These are phyloP conservation scores for Vitellaria paradoxa DNA, from an alignment of 179 eudicot species.

Conservation along the genomic window DNA sequence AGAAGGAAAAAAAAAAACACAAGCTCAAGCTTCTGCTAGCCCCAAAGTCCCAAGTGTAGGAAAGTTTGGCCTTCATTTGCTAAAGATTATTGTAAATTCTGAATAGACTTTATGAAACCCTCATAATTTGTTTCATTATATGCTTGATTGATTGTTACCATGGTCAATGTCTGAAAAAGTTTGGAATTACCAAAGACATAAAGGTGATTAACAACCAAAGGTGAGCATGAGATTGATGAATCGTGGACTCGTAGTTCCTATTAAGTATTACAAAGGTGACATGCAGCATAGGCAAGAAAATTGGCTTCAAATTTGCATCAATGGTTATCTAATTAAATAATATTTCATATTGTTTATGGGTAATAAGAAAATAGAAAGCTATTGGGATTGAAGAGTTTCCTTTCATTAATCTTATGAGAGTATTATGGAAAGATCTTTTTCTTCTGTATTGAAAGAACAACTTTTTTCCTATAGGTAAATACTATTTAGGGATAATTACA, in stretches of 20 bases:
- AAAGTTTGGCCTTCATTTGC: too few species aligned
- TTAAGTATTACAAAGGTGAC: background rate
- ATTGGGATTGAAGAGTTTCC: background rate
- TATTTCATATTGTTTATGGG: background rate
- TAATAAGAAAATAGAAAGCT: background rate
- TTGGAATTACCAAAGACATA: background rate
- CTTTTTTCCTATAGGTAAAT: too few species aligned
- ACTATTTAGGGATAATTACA: too few species aligned
- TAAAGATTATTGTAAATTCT: background rate
- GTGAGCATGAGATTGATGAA: background rate
- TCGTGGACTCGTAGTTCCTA: background rate
- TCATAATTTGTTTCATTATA: background rate
- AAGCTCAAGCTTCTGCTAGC: too few species aligned
- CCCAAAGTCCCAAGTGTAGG: too few species aligned
- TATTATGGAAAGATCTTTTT: too few species aligned
- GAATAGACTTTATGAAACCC: background rate
- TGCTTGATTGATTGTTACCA: background rate
- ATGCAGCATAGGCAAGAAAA: background rate
- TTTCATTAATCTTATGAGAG: background rate
- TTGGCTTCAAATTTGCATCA: background rate
- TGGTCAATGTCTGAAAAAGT: background rate
- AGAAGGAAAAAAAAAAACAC: too few species aligned
- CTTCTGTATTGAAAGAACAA: too few species aligned
- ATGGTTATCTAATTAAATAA: too few species aligned
- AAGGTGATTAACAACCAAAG: background rate